Percentiles rank a stretch among this genome's conserved stretches.
These are phyloP conservation scores for Pseudogymnoascus sp. DNA, from an alignment of 2,329 filamentous ascomycete genomes.

Conservation along the genomic window DNA sequence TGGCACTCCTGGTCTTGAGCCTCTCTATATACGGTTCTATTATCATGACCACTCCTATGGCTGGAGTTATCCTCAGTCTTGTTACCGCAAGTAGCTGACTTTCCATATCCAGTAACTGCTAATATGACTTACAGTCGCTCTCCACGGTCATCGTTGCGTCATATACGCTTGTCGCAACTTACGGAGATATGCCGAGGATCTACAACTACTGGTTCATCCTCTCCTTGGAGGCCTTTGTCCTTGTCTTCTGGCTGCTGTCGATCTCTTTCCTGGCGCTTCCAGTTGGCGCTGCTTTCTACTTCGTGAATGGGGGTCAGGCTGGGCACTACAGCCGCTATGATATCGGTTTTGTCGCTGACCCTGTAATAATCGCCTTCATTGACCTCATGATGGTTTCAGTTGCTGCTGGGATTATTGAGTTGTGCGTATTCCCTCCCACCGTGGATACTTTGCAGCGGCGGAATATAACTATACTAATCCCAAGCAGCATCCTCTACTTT, in stretches of 20 bases:
- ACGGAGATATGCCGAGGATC: background rate
- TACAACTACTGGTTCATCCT: background rate
- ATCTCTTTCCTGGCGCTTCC: background rate
- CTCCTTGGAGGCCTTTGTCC: background rate
- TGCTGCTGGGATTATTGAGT: background rate
- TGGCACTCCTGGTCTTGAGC: background rate
- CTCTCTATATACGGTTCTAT: background rate
- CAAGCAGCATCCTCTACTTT: background rate
- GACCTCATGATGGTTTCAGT: conserved; percentile 5
- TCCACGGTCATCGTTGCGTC: background rate
- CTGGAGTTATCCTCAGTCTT: background rate
- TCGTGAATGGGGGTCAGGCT: background rate
- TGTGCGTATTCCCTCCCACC: background rate
- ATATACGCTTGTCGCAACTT: background rate
- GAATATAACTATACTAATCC: background rate
- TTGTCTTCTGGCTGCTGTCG: background rate
- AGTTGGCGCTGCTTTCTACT: background rate
- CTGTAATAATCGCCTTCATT: background rate
- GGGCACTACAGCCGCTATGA: background rate
- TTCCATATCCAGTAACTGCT: background rate
- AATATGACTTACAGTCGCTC: background rate
- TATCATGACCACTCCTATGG: background rate
- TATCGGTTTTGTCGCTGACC: background rate
- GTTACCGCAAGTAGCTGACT: background rate
- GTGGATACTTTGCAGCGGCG: background rate